Percentiles rank a stretch among this genome's conserved stretches.
Evolutionary conservation across 1,139 yeast genomes (phyloP).

Genomic region (Suhomyces bribrorum): DNA sequence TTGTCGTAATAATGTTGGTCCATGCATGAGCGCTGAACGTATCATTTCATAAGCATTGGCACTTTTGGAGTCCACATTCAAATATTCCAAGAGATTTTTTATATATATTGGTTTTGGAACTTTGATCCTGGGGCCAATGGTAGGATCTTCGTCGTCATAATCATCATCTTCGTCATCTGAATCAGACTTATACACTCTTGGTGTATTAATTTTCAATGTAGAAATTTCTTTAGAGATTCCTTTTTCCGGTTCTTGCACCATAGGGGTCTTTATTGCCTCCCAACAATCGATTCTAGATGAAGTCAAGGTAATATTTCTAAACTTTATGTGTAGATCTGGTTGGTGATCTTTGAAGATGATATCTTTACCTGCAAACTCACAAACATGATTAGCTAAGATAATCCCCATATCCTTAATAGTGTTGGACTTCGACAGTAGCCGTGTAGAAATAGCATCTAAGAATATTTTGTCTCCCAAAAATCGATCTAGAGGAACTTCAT

Average conservation of each 20-base stretch:
- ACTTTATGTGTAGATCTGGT: conserved; percentile 2
- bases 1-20: conserved; percentile 56
- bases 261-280: conserved; percentile 15
- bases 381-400: conserved; percentile 47
- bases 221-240: conserved; percentile 1
- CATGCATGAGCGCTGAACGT: conserved; percentile 49
- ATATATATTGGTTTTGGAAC: conserved; percentile 59
- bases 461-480: conserved; percentile 33
- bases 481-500: conserved; percentile 16
- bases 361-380: conserved; percentile 33
- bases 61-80: conserved; percentile 45
- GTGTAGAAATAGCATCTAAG: conserved; percentile 43
- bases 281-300: conserved; percentile 13
- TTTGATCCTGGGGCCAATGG: conserved; percentile 35
- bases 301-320: not conserved
- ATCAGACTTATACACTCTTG: conserved; percentile 2
- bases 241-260: not conserved
- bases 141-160: conserved; percentile 56
- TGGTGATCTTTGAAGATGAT: conserved; percentile 40
- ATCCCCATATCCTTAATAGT: conserved; percentile 46
- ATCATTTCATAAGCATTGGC: conserved; percentile 53
- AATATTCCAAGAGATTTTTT: conserved; percentile 59
- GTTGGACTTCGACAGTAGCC: conserved; percentile 46
- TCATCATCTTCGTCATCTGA: conserved; percentile 33
- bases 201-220: not conserved